A percentile compares a stretch with the other conserved stretches of the same genome.
Conservation (phyloP, 768 basidiomycete species). For the Leccinum broughii region DNA sequence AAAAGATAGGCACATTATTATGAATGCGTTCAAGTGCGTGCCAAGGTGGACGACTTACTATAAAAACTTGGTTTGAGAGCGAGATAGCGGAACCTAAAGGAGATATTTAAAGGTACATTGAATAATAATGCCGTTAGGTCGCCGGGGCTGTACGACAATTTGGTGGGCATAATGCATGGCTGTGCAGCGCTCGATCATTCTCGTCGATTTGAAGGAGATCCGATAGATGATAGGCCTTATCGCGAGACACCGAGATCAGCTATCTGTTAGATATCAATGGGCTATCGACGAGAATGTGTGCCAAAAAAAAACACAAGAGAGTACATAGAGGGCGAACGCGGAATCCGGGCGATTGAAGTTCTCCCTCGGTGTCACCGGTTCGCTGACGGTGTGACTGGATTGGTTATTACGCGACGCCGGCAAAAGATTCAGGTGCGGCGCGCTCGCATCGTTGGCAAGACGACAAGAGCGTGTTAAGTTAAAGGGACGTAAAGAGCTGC, state of each 20-base stretch:
- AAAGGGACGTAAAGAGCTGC: not conserved
- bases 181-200: slow-evolving; percentile 12
- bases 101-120: not conserved
- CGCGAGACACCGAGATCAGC: not conserved
- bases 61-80: not conserved
- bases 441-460: not conserved
- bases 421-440: not conserved
- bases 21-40: not conserved
- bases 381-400: not conserved
- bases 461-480: not conserved
- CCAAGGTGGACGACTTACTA: not conserved
- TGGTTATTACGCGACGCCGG: slow-evolving; percentile 1
- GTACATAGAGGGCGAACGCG: not conserved
- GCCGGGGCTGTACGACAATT: not conserved
- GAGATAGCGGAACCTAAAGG: not conserved
- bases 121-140: not conserved
- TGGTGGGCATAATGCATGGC: not conserved
- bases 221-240: not conserved
- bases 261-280: not conserved
- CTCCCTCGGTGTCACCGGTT: slow-evolving; percentile 2
- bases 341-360: slow-evolving; percentile 1
- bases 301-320: not conserved
- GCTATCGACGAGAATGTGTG: not conserved
- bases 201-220: not conserved
- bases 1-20: not conserved